Percentiles rank a stretch among this genome's conserved stretches.
Conservation (phyloP, 75 land plant genomes). For the Cryptomeria japonica region DNA sequence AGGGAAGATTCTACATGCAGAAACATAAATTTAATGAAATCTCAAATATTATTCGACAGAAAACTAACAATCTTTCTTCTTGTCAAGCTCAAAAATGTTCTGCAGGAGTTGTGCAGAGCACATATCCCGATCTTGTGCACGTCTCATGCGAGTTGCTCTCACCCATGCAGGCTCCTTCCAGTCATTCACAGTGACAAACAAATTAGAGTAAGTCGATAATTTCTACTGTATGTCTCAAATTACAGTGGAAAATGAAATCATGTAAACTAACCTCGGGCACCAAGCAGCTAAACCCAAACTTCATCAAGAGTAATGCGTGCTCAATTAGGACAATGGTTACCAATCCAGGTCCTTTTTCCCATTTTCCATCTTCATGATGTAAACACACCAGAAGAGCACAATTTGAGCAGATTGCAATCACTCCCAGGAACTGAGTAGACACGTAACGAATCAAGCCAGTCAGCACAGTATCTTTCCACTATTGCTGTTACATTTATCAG, state of each 20-base stretch:
- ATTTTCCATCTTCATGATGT: constrained; percentile 77
- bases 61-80: constrained; percentile 8
- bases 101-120: constrained; percentile 63
- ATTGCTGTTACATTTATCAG: neutral
- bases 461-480: neutral
- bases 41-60: neutral
- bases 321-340: constrained; percentile 89
- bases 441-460: neutral
- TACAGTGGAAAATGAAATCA: neutral
- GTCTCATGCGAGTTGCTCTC: constrained; percentile 70
- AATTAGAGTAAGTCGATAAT: neutral
- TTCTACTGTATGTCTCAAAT: neutral
- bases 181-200: neutral
- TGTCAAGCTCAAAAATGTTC: constrained; percentile 40
- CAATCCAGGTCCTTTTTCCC: constrained; percentile 91
- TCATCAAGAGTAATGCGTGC: constrained; percentile 75
- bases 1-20: neutral
- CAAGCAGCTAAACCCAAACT: constrained; percentile 83
- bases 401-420: constrained; percentile 93
- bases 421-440: constrained; percentile 70
- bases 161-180: constrained; percentile 97
- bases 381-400: constrained; percentile 81
- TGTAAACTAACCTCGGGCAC: constrained; percentile 77
- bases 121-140: constrained; percentile 57
- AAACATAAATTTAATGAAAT: neutral